phyloP scores from a whole-genome alignment of 75 land plant genomes.

The Selaginella tamariscina region DNA sequence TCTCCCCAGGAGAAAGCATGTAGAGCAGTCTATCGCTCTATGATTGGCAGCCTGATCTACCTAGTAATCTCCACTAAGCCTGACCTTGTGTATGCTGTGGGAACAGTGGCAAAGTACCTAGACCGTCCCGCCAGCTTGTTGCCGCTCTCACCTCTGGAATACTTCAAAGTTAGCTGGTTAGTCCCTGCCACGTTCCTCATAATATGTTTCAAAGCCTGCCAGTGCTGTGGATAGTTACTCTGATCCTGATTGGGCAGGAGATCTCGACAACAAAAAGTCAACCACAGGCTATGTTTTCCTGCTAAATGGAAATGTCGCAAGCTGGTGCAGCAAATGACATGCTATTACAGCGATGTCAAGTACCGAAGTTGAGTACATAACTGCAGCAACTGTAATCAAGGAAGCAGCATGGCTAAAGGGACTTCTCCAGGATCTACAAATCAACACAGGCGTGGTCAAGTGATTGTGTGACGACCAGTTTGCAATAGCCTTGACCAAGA shows the following conservation, averaged over 20 bases:
- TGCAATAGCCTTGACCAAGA: neutral
- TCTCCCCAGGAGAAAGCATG: neutral
- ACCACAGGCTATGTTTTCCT: neutral
- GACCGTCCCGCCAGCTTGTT: neutral
- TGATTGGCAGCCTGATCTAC: neutral
- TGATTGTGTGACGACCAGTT: slow-evolving; percentile 1
- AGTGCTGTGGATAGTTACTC: neutral
- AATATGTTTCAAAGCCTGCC: neutral
- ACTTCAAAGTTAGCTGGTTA: neutral
- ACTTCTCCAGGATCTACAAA: slow-evolving; percentile 8
- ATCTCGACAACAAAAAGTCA: neutral
- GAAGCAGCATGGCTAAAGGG: slow-evolving; percentile 1
- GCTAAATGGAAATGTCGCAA: slow-evolving; percentile 3
- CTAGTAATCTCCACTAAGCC: neutral
- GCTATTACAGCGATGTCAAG: neutral
- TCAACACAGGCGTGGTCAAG: neutral
- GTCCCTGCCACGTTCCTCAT: neutral
- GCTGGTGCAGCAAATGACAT: neutral
- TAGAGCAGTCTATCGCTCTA: neutral
- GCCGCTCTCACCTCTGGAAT: neutral
- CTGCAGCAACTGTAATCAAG: neutral
- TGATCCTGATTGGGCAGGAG: slow-evolving; percentile 1
- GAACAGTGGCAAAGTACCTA: neutral
- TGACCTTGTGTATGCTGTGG: neutral
- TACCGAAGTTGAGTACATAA: neutral